Conservation (phyloP, 192 early-diverging fungal genomes). For the Thamnidium elegans region DNA sequence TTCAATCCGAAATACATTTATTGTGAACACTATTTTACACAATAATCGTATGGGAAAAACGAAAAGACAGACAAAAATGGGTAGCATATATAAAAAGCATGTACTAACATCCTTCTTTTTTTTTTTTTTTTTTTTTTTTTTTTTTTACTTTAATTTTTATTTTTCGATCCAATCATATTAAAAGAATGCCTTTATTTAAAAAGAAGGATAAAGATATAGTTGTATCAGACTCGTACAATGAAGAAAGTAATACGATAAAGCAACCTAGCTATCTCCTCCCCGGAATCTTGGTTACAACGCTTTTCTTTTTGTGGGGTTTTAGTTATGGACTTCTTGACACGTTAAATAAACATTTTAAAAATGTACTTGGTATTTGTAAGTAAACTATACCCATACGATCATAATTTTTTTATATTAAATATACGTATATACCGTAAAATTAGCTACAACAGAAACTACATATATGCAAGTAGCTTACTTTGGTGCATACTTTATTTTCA, state of each 20-base stretch:
- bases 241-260: background rate
- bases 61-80: no score
- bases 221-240: no score
- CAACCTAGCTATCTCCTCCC: slow-evolving; percentile 26
- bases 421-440: background rate
- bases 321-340: slow-evolving; percentile 37
- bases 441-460: slow-evolving; percentile 32
- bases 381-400: background rate
- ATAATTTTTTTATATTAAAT: background rate
- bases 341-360: slow-evolving; percentile 37
- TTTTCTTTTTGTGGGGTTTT: slow-evolving; percentile 42
- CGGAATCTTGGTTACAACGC: slow-evolving; percentile 24
- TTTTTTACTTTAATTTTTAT: no score
- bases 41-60: no score
- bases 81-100: no score
- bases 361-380: slow-evolving; percentile 31
- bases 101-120: no score
- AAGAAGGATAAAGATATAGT: no score
- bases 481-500: slow-evolving; percentile 35
- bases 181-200: no score
- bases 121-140: no score
- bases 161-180: no score
- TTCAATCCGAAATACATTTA: no score
- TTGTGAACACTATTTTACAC: no score
- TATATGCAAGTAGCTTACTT: slow-evolving; percentile 39